A percentile compares a stretch with the other conserved stretches of the same genome.
Conservation (phyloP, 352 stramenopile genomes). For the Phytophthora sp. region DNA sequence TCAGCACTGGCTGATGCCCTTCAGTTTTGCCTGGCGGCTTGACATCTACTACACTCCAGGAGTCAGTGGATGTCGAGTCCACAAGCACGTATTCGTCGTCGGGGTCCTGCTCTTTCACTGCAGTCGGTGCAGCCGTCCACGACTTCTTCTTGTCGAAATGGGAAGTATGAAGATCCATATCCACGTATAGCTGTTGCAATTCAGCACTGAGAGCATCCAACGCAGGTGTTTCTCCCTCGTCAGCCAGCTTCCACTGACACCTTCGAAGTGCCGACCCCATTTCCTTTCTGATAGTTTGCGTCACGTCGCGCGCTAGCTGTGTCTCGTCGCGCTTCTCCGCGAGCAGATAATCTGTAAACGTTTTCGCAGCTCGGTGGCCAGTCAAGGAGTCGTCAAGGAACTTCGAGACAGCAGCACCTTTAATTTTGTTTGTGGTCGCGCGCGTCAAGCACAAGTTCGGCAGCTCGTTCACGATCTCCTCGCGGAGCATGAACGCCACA, state of each 20-base stretch:
- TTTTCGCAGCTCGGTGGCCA: slow-evolving; percentile 25
- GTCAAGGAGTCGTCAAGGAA: slow-evolving; percentile 52
- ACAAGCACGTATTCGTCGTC: slow-evolving; percentile 26
- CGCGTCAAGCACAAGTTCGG: slow-evolving; percentile 52
- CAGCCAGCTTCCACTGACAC: slow-evolving; percentile 31
- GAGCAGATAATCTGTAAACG: slow-evolving; percentile 42
- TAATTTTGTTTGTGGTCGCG: slow-evolving; percentile 50
- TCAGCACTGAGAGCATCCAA: slow-evolving; percentile 32
- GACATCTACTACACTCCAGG: slow-evolving; percentile 19
- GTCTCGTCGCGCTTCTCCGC: slow-evolving; percentile 31
- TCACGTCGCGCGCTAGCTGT: slow-evolving; percentile 28
- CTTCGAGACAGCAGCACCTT: slow-evolving; percentile 42
- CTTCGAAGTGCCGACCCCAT: slow-evolving; percentile 39
- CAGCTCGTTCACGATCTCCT: slow-evolving; percentile 38
- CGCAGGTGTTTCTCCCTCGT: slow-evolving; percentile 29
- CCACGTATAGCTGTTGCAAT: slow-evolving; percentile 41
- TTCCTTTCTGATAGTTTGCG: slow-evolving; percentile 33
- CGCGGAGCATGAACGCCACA: slow-evolving; percentile 27
- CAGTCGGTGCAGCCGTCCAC: neutral
- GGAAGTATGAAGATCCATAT: slow-evolving; percentile 35
- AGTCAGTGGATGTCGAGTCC: slow-evolving; percentile 10
- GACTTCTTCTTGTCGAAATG: slow-evolving; percentile 5
- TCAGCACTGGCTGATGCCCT: slow-evolving; percentile 1
- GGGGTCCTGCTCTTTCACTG: neutral
- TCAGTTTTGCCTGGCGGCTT: slow-evolving; percentile 9